A percentile compares a stretch with the other conserved stretches of the same genome.
Evolutionary conservation across 176 grass and related monocot species (phyloP).

Genomic region (Chrysopogon serrulatus): DNA sequence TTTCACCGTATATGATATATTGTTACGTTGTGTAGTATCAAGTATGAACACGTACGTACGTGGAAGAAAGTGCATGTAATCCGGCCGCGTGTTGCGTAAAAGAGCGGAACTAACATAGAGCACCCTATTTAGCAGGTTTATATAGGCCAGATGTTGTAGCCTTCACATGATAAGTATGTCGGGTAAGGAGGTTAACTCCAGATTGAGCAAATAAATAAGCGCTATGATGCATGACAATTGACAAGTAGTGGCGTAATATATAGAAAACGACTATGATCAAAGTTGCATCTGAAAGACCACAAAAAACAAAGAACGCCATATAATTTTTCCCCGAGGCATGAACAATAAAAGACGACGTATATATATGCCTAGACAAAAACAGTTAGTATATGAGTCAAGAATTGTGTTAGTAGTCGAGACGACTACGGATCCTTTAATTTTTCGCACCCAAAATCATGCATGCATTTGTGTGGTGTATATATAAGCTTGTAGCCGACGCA

Average conservation of each 20-base stretch:
- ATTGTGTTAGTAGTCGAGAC: too few species aligned
- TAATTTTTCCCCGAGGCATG: too few species aligned
- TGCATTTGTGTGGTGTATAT: not conserved
- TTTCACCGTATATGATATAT: not conserved
- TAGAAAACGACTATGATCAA: too few species aligned
- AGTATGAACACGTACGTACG: conserved; percentile 18
- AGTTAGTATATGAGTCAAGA: too few species aligned
- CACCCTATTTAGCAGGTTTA: not conserved
- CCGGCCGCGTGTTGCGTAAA: not conserved
- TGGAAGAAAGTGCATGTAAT: conserved; percentile 17
- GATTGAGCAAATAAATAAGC: too few species aligned
- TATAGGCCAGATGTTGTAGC: not conserved
- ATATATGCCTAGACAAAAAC: too few species aligned
- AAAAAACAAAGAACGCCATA: too few species aligned
- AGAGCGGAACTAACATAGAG: not conserved
- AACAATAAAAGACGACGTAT: too few species aligned
- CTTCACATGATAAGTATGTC: conserved; percentile 20
- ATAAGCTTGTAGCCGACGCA: conserved; percentile 41
- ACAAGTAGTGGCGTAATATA: too few species aligned
- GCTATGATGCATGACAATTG: too few species aligned
- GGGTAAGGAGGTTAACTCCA: too few species aligned
- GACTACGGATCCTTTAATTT: not conserved
- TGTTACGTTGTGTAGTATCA: not conserved
- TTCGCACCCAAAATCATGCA: not conserved
- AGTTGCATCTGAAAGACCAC: too few species aligned